Evolutionary conservation across 768 basidiomycete genomes (phyloP), one percentile per base, ranked within the genome.

Genomic region (Saitozyma sp.): DNA sequence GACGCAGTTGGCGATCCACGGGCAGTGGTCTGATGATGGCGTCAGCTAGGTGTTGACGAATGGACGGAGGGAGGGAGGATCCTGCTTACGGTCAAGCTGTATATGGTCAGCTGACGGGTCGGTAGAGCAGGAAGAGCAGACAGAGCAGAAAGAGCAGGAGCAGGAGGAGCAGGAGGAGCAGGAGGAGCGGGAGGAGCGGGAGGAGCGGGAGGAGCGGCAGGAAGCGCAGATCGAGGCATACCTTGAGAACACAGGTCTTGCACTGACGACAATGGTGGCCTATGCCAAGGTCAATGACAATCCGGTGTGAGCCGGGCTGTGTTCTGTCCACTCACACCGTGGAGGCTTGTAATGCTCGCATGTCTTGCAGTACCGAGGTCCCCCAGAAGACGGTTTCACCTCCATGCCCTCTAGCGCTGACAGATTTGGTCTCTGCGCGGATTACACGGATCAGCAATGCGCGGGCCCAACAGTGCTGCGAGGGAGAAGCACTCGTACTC

Each of bases 211-310:
- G 6, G 3, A 48, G 17, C 3, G 3, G 46, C 46, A 48, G 46
- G 6, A 48, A 14, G 17, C 14, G 46, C 46, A 38, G 20, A 54
- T 10, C 19, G 8, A 46, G 45, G 45, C 45, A 46, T 46, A 46
- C 5, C 74, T 74, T 62, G 38, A 64, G 62, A 2, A 81, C 86
- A 65, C 76, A 92, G 86, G 85, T 85, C 76, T 87, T 87, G 78
- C 96, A 99, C 64, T 88, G 84, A 61, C 87, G 85, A 79, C 96
- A 99, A 70, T 99, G 96, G 80, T 99, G 96, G 0, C 94, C 85
- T 77, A 66, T 13, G 0, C 29, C 45, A 17, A 11, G 45, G 45
- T 46, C 45, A 46, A 17, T 46, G n/a, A 2, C 29, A 29, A 29
- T 29, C 29, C 29, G 29, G 29, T 62, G 64, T 20, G 51, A 53